Percentiles rank a stretch among this genome's conserved stretches.
Conservation (phyloP, 768 basidiomycete genomes). For the Lactarius indigo region DNA sequence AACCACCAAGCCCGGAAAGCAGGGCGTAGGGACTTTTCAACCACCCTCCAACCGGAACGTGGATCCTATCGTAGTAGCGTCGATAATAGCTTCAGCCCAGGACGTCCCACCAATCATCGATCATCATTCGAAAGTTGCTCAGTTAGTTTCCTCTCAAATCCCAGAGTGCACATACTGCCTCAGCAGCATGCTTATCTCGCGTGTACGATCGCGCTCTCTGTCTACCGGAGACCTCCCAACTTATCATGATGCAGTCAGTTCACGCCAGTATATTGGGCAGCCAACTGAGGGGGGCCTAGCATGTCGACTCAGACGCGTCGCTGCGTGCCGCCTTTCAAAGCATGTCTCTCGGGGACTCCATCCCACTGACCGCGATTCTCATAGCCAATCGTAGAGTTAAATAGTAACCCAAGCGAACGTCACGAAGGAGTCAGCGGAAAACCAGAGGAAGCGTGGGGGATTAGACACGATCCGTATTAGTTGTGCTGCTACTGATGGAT, state of each 20-base stretch:
- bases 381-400: conserved; percentile 35
- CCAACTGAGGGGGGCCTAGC: neutral
- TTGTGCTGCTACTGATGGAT: neutral
- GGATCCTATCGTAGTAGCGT: conserved; percentile 41
- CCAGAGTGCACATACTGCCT: conserved; percentile 32
- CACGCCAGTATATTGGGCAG: too few relatives aligned
- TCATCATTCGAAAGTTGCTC: too few relatives aligned
- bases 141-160: neutral
- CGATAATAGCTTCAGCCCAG: conserved; percentile 52
- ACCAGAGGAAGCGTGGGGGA: conserved; percentile 63
- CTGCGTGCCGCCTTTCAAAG: neutral
- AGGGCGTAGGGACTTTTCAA: conserved; percentile 24
- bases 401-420: conserved; percentile 35
- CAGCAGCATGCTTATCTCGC: too few relatives aligned
- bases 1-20: neutral
- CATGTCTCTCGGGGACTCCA: neutral
- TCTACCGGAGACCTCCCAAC: neutral
- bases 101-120: conserved; percentile 58
- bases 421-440: conserved; percentile 52
- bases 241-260: too few relatives aligned
- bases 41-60: conserved; percentile 61
- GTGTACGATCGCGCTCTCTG: too few relatives aligned
- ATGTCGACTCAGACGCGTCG: too few relatives aligned
- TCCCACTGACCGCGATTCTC: conserved; percentile 28
- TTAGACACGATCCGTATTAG: conserved; percentile 22